Conservation (phyloP, 164 flowering plant genomes). For the Nymphaea thermarum region DNA sequence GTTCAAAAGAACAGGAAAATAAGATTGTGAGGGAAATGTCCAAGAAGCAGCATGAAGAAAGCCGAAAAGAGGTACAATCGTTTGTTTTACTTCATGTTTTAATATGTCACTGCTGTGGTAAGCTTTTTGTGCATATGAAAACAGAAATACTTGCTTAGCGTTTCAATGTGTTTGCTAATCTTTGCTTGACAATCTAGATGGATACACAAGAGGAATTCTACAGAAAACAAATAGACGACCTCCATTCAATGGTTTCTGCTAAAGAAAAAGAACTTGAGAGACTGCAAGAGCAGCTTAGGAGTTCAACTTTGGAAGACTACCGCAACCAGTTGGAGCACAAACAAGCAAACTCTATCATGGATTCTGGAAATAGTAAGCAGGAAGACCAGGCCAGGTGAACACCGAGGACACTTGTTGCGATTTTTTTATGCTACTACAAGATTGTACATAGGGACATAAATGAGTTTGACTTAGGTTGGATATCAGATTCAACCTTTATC, state of each 20-base stretch:
- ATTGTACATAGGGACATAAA: too few species aligned
- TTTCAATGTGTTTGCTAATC: neutral
- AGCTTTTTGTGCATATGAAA: neutral
- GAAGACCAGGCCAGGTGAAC: neutral
- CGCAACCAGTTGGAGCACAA: neutral
- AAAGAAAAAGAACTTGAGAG: constrained; percentile 1
- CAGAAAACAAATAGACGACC: constrained; percentile 36
- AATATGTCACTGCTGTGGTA: neutral
- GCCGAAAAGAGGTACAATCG: constrained; percentile 59
- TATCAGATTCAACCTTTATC: too few species aligned
- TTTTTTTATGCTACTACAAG: too few species aligned
- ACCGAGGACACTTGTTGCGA: too few species aligned
- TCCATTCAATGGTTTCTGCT: constrained; percentile 18
- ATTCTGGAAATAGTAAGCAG: neutral
- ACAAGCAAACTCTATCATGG: neutral
- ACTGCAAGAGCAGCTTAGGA: neutral
- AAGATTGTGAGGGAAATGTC: constrained; percentile 51
- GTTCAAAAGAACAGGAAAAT: constrained; percentile 42
- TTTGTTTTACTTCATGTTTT: neutral
- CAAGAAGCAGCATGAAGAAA: constrained; percentile 53
- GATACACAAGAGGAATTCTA: constrained; percentile 55
- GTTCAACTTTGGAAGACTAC: neutral
- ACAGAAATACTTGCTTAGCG: neutral
- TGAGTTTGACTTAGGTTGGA: too few species aligned
- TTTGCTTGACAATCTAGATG: constrained; percentile 30